These are phyloP conservation scores for Secale cereale DNA, from an alignment of 176 grass and related monocot species.

Conservation along the genomic window DNA sequence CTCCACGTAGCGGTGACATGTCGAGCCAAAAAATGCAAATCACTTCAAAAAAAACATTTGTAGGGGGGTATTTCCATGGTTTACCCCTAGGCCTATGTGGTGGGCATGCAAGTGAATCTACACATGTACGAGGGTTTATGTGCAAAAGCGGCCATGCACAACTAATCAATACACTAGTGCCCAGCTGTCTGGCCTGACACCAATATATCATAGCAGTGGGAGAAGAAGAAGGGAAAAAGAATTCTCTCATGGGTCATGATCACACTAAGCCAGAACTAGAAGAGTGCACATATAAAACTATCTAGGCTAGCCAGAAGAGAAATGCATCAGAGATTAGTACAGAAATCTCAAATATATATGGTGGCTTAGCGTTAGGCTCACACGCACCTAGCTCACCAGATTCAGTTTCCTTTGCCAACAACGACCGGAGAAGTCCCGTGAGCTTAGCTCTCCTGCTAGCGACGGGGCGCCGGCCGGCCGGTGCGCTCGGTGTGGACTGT, in stretches of 20 bases:
- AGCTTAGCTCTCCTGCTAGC: neutral
- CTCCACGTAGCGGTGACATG: neutral
- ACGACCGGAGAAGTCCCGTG: neutral
- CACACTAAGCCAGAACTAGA: neutral
- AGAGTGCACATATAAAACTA: neutral
- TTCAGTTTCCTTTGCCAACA: neutral
- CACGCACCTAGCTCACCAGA: neutral
- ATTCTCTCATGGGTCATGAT: neutral
- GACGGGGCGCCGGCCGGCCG: neutral
- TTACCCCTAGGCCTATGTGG: neutral
- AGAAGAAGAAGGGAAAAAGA: neutral
- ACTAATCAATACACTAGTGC: constrained; percentile 14
- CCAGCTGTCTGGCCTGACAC: neutral
- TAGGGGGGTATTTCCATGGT: neutral
- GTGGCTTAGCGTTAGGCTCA: neutral
- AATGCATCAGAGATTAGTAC: neutral
- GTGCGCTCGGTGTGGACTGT: no score
- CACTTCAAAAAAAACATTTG: neutral
- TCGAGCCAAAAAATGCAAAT: neutral
- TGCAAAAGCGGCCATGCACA: constrained; percentile 1
- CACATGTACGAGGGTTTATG: neutral
- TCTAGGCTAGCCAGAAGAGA: neutral
- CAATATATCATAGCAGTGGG: neutral
- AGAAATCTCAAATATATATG: neutral
- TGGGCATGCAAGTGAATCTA: neutral